Conservation (phyloP, 163 green algal species). For the Chlamydomonas reinhardtii region DNA sequence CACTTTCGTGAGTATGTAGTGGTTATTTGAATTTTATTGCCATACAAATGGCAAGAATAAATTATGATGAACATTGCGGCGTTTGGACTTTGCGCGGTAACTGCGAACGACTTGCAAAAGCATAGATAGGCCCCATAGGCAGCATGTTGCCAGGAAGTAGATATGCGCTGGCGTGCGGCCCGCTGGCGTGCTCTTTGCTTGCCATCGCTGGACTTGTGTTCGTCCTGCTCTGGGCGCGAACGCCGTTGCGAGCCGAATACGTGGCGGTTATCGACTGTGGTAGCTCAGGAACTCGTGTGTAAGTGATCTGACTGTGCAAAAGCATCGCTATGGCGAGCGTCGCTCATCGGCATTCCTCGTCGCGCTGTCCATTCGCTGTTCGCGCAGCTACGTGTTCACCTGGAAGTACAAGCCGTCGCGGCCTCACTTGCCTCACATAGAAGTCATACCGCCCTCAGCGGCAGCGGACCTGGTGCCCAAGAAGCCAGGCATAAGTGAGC, state of each 20-base stretch:
- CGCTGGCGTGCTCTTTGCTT: constrained; percentile 15
- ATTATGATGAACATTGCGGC: no score
- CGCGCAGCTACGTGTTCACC: constrained; percentile 72
- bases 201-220: neutral
- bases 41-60: no score
- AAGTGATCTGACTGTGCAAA: neutral
- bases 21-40: no score
- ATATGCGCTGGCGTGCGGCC: neutral
- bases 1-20: no score
- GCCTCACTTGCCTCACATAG: constrained; percentile 50
- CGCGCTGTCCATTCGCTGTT: neutral
- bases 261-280: constrained; percentile 80
- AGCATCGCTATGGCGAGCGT: neutral
- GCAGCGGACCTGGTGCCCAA: constrained; percentile 61
- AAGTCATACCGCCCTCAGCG: constrained; percentile 61
- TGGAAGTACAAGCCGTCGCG: constrained; percentile 52
- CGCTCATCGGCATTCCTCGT: no score
- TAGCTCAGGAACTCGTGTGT: constrained; percentile 82
- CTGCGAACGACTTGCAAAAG: no score
- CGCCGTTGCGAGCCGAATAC: constrained; percentile 10
- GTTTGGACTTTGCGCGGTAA: no score
- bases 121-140: no score
- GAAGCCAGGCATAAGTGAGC: constrained; percentile 57
- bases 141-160: no score
- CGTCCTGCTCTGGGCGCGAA: neutral